phyloP scores from a whole-genome alignment of 1,284 basidiomycete genomes.

The Apiotrichum veenhuisii region DNA sequence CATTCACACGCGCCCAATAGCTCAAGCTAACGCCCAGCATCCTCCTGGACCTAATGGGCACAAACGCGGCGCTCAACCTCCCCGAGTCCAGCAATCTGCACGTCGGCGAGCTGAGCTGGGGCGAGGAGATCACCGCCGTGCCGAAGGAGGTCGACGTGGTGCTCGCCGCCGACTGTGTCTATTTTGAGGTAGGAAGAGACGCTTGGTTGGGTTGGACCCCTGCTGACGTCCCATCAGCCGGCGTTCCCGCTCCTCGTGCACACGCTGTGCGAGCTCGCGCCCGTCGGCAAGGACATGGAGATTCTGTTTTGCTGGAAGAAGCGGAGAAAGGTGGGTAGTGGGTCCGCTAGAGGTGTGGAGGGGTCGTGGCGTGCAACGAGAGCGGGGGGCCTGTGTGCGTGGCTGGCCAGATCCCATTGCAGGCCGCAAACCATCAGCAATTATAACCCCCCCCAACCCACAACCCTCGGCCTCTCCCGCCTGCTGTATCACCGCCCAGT shows the following conservation, averaged over 20 bases:
- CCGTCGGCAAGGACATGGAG: conserved; percentile 56
- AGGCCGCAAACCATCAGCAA: too few relatives aligned
- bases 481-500: too few relatives aligned
- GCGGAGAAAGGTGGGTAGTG: conserved; percentile 69
- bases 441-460: too few relatives aligned
- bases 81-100: conserved; percentile 52
- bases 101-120: conserved; percentile 72
- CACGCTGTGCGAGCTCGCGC: conserved; percentile 66
- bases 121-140: conserved; percentile 29
- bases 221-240: conserved; percentile 49
- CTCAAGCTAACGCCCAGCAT: too few relatives aligned
- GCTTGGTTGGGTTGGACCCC: background rate
- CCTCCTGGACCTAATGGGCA: conserved; percentile 68
- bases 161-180: conserved; percentile 88
- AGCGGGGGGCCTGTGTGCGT: too few relatives aligned
- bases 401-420: too few relatives aligned
- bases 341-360: background rate
- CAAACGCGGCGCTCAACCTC: conserved; percentile 65
- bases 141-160: conserved; percentile 53
- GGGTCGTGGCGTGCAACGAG: background rate
- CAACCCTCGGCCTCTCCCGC: too few relatives aligned
- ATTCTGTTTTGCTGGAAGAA: conserved; percentile 92
- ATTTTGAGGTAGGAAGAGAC: conserved; percentile 61
- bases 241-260: conserved; percentile 82
- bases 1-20: too few relatives aligned